phyloP scores from a whole-genome alignment of 2,329 filamentous ascomycete species.

The Phyllosticta citribraziliensis region DNA sequence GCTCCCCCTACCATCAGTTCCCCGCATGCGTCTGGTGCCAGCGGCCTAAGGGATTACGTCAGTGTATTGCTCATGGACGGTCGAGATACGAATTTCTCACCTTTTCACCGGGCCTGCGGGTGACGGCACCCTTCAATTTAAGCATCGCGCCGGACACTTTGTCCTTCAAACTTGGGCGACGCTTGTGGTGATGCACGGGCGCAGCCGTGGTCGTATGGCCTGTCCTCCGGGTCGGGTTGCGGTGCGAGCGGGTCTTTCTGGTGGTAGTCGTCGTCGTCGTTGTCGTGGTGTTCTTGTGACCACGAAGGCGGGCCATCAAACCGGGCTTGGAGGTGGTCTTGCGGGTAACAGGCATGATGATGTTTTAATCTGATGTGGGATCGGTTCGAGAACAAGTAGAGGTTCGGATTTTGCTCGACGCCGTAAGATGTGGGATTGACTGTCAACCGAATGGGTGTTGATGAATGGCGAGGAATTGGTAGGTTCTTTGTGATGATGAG shows the following conservation, averaged over 20 bases:
- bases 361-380: not conserved
- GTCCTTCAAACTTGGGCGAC: conserved; percentile 60
- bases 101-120: conserved; percentile 61
- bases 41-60: conserved; percentile 46
- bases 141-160: conserved; percentile 69
- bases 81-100: conserved; percentile 23
- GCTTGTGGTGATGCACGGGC: conserved; percentile 49
- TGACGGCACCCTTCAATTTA: conserved; percentile 62
- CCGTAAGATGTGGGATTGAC: too few relatives aligned
- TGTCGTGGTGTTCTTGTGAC: conserved; percentile 23
- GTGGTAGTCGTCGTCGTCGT: conserved; percentile 30
- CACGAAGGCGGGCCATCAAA: conserved; percentile 45
- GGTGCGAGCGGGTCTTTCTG: conserved; percentile 33
- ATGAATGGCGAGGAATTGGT: conserved; percentile 18
- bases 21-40: conserved; percentile 63
- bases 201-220: conserved; percentile 14
- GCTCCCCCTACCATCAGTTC: conserved; percentile 50
- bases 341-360: conserved; percentile 17
- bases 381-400: conserved; percentile 2
- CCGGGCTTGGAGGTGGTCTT: conserved; percentile 35
- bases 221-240: conserved; percentile 17
- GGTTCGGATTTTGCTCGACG: too few relatives aligned
- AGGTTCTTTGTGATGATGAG: not conserved
- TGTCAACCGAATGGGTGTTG: too few relatives aligned
- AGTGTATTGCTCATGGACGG: not conserved